Percentiles rank a stretch among this genome's conserved stretches.
Evolutionary conservation across 2,329 filamentous ascomycete genomes (phyloP).

Genomic region (Beauveria brongniartii): DNA sequence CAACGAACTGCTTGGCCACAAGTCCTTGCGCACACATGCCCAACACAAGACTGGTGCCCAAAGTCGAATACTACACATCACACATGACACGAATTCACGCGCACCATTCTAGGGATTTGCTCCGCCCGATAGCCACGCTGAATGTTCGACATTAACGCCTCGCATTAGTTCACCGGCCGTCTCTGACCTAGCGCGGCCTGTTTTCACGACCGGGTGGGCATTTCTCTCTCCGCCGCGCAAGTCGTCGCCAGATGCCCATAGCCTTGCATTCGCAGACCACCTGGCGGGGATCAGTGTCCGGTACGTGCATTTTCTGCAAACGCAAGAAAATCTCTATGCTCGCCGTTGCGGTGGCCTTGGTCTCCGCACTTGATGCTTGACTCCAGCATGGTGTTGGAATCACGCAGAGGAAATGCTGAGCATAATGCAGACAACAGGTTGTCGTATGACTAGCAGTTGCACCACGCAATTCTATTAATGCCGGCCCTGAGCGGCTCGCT

Average conservation of each 20-base stretch:
- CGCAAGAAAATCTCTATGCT: neutral
- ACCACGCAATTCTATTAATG: neutral
- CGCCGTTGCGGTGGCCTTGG: neutral
- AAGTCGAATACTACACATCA: neutral
- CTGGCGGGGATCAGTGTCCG: neutral
- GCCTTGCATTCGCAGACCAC: neutral
- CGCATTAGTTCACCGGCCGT: constrained; percentile 5
- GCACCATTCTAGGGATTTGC: neutral
- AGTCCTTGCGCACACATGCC: neutral
- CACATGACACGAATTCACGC: neutral
- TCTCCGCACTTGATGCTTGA: neutral
- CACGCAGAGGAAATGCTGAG: neutral
- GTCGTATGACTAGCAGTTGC: neutral
- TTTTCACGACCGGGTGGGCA: constrained; percentile 3
- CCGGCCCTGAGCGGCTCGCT: neutral
- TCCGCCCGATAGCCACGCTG: constrained; percentile 8
- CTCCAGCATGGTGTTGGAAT: neutral
- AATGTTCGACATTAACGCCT: constrained; percentile 11
- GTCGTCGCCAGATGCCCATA: neutral
- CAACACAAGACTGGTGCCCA: neutral
- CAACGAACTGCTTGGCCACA: constrained; percentile 1
- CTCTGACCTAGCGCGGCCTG: constrained; percentile 9
- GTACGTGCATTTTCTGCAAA: neutral
- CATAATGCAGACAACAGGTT: neutral
- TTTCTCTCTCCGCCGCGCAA: neutral